Evolutionary conservation across 805 yeast species (phyloP).

Genomic region (Grigorovia yakushimaensis): DNA sequence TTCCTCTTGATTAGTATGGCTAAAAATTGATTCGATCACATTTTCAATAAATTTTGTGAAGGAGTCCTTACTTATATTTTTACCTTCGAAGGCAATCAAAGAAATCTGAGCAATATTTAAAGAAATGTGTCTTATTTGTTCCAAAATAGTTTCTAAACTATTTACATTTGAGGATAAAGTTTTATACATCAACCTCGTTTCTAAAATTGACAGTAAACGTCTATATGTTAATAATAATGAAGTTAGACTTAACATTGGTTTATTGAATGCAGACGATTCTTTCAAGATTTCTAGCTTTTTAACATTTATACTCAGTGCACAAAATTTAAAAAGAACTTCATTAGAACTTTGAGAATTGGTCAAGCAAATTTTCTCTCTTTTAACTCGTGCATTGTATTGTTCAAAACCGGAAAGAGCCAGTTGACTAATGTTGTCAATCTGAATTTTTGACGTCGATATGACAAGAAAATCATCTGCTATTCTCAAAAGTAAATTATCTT

Average conservation of each 20-base stretch:
- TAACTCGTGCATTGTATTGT: conserved; percentile 35
- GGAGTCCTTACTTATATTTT: not conserved
- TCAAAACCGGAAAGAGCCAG: conserved; percentile 31
- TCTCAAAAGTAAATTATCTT: conserved; percentile 40
- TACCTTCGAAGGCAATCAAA: conserved; percentile 1
- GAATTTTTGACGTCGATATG: conserved; percentile 36
- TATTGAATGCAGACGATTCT: conserved; percentile 13
- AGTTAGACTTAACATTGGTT: conserved; percentile 6
- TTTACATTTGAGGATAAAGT: conserved; percentile 20
- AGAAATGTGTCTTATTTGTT: conserved; percentile 6
- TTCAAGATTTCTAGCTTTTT: conserved; percentile 31
- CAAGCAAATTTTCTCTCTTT: conserved; percentile 31
- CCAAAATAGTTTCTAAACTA: conserved; percentile 1
- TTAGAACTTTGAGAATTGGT: conserved; percentile 15
- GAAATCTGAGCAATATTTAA: conserved; percentile 3
- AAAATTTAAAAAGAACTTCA: conserved; percentile 27
- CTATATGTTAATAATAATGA: conserved; percentile 17
- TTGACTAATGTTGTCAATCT: conserved; percentile 25
- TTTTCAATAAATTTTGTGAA: no score
- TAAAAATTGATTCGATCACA: not conserved
- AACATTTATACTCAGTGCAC: conserved; percentile 34
- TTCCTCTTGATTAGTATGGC: not conserved
- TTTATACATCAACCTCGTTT: conserved; percentile 27
- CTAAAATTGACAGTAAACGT: conserved; percentile 20
- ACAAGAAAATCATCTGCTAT: conserved; percentile 80